These are phyloP conservation scores for Wallemia mellicola DNA, from an alignment of 1,284 basidiomycete genomes.

Conservation along the genomic window DNA sequence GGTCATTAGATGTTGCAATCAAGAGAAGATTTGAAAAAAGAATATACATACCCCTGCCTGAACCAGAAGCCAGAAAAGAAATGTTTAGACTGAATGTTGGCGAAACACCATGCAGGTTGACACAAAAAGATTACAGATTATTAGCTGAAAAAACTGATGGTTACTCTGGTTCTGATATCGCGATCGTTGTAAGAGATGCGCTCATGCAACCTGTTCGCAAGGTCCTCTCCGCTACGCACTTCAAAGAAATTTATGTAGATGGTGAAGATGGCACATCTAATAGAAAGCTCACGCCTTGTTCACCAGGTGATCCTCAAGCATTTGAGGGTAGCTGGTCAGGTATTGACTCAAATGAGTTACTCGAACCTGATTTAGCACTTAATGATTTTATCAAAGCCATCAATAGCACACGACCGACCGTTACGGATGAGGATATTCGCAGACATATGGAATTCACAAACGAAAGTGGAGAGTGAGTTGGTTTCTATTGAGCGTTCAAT, in stretches of 20 bases:
- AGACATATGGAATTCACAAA: conserved; percentile 29
- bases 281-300: conserved; percentile 51
- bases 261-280: conserved; percentile 25
- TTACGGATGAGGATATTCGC: conserved; percentile 61
- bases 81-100: conserved; percentile 98
- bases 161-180: conserved; percentile 87
- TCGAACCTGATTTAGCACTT: conserved; percentile 49
- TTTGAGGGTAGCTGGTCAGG: conserved; percentile 82
- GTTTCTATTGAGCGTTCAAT: not conserved
- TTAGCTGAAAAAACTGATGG: conserved; percentile 72
- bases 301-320: conserved; percentile 62
- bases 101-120: conserved; percentile 58
- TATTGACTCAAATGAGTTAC: conserved; percentile 59
- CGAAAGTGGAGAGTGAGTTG: not conserved
- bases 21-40: conserved; percentile 87
- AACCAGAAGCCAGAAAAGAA: conserved; percentile 60
- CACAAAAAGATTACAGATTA: conserved; percentile 43
- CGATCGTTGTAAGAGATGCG: conserved; percentile 80
- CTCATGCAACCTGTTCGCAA: conserved; percentile 97
- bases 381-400: conserved; percentile 67
- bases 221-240: conserved; percentile 81
- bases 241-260: conserved; percentile 27
- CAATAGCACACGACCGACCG: conserved; percentile 56
- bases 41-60: conserved; percentile 91
- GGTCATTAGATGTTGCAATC: conserved; percentile 90